phyloP scores from a whole-genome alignment of 2,329 filamentous ascomycete species.

The Ophiostoma populinum region DNA sequence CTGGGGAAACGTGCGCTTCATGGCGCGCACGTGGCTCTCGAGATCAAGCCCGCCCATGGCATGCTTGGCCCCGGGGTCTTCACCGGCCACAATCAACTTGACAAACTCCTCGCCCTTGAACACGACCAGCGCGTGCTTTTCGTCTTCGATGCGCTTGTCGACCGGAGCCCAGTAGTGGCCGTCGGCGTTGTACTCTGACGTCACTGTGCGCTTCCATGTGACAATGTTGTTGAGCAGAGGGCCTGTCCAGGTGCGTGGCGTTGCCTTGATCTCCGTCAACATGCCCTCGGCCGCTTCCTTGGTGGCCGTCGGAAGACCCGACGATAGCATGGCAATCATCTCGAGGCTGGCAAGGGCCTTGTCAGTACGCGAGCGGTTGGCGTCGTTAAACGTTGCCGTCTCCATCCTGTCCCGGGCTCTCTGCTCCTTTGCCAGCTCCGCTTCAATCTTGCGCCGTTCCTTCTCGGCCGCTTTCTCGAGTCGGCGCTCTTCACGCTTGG shows the following conservation, averaged over 20 bases:
- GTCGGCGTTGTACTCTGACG: conserved; percentile 42
- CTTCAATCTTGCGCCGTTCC: conserved; percentile 37
- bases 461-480: conserved; percentile 39
- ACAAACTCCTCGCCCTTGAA: conserved; percentile 50
- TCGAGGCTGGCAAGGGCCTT: conserved; percentile 57
- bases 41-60: conserved; percentile 24
- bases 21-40: conserved; percentile 36
- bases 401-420: conserved; percentile 45
- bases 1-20: conserved; percentile 34
- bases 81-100: conserved; percentile 29
- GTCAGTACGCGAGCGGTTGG: conserved; percentile 55
- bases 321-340: conserved; percentile 59
- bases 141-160: conserved; percentile 29
- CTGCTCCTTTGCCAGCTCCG: conserved; percentile 40
- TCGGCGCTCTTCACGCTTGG: conserved; percentile 37
- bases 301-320: conserved; percentile 30
- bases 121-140: conserved; percentile 45
- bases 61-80: conserved; percentile 8
- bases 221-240: conserved; percentile 32
- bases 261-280: conserved; percentile 32
- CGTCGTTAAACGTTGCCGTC: conserved; percentile 49
- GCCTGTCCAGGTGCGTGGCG: conserved; percentile 27
- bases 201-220: conserved; percentile 52
- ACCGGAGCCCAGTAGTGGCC: conserved; percentile 49
- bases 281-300: conserved; percentile 30